phyloP scores from a whole-genome alignment of 768 basidiomycete genomes.

The Tubosaeta brunneosetosa region DNA sequence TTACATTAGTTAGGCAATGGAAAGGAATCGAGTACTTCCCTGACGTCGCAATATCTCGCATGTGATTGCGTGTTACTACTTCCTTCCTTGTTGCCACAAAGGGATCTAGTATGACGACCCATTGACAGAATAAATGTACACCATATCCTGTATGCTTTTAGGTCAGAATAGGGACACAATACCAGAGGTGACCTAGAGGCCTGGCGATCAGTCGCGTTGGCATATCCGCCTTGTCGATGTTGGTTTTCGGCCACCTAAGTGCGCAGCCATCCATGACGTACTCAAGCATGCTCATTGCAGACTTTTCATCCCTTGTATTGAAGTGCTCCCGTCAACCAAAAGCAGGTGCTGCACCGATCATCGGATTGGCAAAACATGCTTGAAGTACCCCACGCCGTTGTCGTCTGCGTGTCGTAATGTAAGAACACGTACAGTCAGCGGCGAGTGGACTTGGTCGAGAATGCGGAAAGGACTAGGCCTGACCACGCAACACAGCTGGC shows the following conservation, averaged over 20 bases:
- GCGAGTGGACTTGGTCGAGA: not conserved
- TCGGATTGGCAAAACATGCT: not conserved
- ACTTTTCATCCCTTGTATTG: not conserved
- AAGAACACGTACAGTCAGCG: not conserved
- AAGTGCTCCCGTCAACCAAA: not conserved
- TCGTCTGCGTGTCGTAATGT: conserved; percentile 4
- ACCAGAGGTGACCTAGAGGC: not conserved
- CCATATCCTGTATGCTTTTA: not conserved
- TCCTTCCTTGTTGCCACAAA: conserved; percentile 1
- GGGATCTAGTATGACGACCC: not conserved
- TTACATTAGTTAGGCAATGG: not conserved
- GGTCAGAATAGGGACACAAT: not conserved
- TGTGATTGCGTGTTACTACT: not conserved
- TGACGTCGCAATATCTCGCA: not conserved
- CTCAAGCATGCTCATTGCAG: not conserved
- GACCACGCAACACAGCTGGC: not conserved
- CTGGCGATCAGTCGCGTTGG: not conserved
- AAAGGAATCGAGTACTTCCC: conserved; percentile 3
- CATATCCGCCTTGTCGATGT: not conserved
- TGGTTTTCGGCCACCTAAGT: not conserved
- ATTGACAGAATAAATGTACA: not conserved
- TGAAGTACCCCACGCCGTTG: conserved; percentile 2
- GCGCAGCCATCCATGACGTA: not conserved
- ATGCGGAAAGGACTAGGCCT: not conserved
- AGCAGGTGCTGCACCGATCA: not conserved